Evolutionary conservation across 169 alveolate genomes (phyloP).

Genomic region (Theileria orientalis): DNA sequence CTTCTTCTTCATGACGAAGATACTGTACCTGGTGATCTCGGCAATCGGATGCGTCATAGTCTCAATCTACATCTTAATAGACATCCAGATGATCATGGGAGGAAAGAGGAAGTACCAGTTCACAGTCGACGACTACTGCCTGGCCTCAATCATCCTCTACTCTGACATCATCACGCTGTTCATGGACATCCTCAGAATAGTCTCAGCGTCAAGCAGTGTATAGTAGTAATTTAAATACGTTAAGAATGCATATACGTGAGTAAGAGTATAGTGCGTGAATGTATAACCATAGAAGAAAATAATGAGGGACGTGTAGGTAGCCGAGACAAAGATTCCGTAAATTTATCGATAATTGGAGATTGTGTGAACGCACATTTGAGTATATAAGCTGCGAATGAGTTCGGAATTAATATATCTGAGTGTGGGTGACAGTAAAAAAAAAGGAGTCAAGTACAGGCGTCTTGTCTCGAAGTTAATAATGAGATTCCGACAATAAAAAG

Average conservation of each 20-base stretch:
- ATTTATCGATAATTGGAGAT: no score
- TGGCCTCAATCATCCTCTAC: slow-evolving; percentile 87
- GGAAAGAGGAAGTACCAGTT: slow-evolving; percentile 85
- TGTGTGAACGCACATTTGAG: no score
- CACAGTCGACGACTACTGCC: slow-evolving; percentile 89
- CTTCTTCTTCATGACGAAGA: slow-evolving; percentile 8
- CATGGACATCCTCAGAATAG: slow-evolving; percentile 72
- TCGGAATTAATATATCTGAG: no score
- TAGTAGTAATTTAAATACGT: neutral
- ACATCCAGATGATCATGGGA: slow-evolving; percentile 88
- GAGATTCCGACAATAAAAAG: no score
- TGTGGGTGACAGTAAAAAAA: no score
- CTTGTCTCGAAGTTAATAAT: no score
- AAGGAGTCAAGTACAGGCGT: no score
- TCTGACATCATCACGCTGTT: slow-evolving; percentile 85
- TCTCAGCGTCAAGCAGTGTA: slow-evolving; percentile 18
- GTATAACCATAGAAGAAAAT: no score
- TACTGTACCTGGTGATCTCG: slow-evolving; percentile 61
- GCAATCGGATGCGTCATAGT: slow-evolving; percentile 73
- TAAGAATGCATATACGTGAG: neutral
- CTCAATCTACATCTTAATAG: slow-evolving; percentile 84
- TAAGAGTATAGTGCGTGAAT: neutral
- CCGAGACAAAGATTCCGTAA: no score
- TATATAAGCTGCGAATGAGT: no score
- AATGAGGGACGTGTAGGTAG: no score